Evolutionary conservation across 2,329 filamentous ascomycete genomes (phyloP), one percentile per base, ranked within the genome.

Genomic region (Teratosphaeria nubilosa): DNA sequence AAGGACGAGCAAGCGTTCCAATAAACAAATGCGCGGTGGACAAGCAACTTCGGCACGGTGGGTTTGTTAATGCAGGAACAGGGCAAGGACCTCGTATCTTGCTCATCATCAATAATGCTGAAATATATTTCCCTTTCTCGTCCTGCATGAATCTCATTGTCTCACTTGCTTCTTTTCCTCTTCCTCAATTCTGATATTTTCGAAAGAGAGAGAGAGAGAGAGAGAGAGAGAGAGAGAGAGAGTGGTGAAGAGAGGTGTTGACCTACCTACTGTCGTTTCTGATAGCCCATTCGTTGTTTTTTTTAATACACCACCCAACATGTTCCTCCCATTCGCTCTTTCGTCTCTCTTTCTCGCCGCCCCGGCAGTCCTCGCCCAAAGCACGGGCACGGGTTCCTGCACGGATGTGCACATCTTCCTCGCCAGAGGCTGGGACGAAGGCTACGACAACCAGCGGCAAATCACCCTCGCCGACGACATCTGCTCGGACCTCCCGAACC

Each of bases 361-460:
- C 7, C 58, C 63, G 16, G 48, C 55, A 13, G 50, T 53, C 14
- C n/a, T 60, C 11, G 58, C 58, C 3, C 56, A 57, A 14, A 57
- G 58, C 50, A 59, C 57, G 37, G 63, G 62, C 52, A 54, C 60
- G 22, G 59, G 59, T 27, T 60, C 60, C 5, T 66, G 64, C 45
- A 60, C 56, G 16, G 64, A 66, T 25, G 60, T 64, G 1, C 63
- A 65, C 56, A 60, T 66, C 54, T 65, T 66, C 60, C 52, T 66
- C 4, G 57, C 59, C 45, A 60, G 59, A 54, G 64, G 64, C 45
- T 65, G 63, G 63, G 65, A 66, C 56, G 63, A 65, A 58, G 32
- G 34, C 9, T 56, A 52, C 56, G 57, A 16, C 60, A 63, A 51
- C 61, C 62, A 56, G 41, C 62, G 63, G 32, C 62, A 63, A 52